Percentiles rank a stretch among this genome's conserved stretches.
Conservation (phyloP, 2,329 filamentous ascomycete genomes). For the Botrytis medusae region DNA sequence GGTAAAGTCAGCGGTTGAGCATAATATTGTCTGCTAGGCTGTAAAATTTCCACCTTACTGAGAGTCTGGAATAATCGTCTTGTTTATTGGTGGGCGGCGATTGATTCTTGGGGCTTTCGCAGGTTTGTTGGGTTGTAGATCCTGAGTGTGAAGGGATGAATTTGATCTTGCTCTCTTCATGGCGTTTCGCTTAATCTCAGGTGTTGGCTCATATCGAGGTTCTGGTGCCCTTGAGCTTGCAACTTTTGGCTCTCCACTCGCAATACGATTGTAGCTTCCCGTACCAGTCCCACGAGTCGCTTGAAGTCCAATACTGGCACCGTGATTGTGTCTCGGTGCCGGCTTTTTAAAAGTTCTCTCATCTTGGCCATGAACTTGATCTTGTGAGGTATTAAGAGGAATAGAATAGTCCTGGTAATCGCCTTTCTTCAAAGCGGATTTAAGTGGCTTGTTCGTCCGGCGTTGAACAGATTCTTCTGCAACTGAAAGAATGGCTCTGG, state of each 20-base stretch:
- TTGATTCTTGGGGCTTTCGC: constrained; percentile 20
- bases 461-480: constrained; percentile 18
- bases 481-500: background rate
- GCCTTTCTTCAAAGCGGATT: constrained; percentile 25
- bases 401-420: background rate
- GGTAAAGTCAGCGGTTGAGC: background rate
- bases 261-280: constrained; percentile 21
- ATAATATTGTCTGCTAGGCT: background rate
- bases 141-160: background rate
- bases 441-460: constrained; percentile 14
- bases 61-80: constrained; percentile 22
- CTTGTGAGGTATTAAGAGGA: background rate
- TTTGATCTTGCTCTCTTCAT: constrained; percentile 22
- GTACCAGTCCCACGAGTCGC: background rate
- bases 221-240: background rate
- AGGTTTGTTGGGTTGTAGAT: background rate
- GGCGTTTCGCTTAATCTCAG: constrained; percentile 16
- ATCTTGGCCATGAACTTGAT: background rate
- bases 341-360: background rate
- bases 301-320: background rate
- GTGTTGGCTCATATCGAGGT: background rate
- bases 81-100: background rate
- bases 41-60: background rate
- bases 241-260: background rate
- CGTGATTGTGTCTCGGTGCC: background rate